Percentiles rank a stretch among this genome's conserved stretches.
phyloP scores from a whole-genome alignment of 164 flowering plant species.

The Piper betle region DNA sequence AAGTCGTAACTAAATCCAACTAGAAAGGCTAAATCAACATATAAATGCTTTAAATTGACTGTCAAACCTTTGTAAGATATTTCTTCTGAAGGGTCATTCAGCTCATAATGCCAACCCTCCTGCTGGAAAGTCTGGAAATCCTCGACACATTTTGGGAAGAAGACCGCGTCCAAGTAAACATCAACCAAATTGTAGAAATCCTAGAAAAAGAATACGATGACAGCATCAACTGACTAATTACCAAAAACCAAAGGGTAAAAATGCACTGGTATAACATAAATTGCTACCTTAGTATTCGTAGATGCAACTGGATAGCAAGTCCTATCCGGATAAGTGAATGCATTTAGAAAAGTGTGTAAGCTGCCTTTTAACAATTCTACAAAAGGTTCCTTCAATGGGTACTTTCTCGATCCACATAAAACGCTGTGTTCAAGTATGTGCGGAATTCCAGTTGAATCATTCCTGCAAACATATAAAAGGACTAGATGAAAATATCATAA shows the following conservation, averaged over 20 bases:
- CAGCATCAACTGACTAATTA: not conserved
- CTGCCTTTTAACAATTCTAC: slow-evolving; percentile 95
- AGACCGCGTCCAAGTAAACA: slow-evolving; percentile 96
- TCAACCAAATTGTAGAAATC: slow-evolving; percentile 97
- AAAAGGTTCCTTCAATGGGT: slow-evolving; percentile 96
- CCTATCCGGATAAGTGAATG: slow-evolving; percentile 97
- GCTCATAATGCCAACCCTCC: slow-evolving; percentile 99
- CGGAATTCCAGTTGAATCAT: slow-evolving; percentile 94
- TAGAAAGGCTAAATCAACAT: not conserved
- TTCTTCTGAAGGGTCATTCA: slow-evolving; percentile 75
- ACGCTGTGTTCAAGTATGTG: slow-evolving; percentile 98
- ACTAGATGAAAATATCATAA: not conserved
- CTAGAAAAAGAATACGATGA: slow-evolving; percentile 22
- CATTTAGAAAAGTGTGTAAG: slow-evolving; percentile 86
- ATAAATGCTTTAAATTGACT: slow-evolving; percentile 1
- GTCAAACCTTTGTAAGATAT: slow-evolving; percentile 72
- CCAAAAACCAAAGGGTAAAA: not conserved
- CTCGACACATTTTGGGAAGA: slow-evolving; percentile 92
- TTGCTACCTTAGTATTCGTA: slow-evolving; percentile 75
- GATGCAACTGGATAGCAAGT: slow-evolving; percentile 99
- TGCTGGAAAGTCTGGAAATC: slow-evolving; percentile 89
- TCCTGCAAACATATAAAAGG: slow-evolving; percentile 34
- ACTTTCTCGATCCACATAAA: slow-evolving; percentile 93
- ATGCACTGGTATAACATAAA: not conserved
- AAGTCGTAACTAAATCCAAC: not conserved